Base-by-base conservation (phyloP, 371 early-diverging fungal genomes). In the Sanchytrium tribonematis region DNA sequence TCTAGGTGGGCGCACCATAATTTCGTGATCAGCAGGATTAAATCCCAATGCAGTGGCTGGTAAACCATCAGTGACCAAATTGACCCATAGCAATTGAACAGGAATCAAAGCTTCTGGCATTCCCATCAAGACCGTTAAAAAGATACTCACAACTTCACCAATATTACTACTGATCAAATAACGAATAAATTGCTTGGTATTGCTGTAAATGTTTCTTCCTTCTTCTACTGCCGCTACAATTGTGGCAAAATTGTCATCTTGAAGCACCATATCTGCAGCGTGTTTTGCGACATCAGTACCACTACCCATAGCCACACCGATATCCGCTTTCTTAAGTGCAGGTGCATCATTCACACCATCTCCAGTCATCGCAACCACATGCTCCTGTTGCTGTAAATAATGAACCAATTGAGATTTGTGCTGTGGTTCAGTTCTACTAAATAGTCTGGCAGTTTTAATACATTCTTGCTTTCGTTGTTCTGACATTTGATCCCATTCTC, bases 311-410 rank as follows among this genome's bases (percentile, higher is more conserved):
- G 97, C 92, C 71, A 96, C 83, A 76, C 98, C 98, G 77, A 98
- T 93, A 78, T 97, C 93, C 31, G 97, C 94, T 77, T 85, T 86
- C 77, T 93, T 94, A 70, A 98, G 78, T 27, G 98, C 95, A 29
- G 94, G 94, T 1, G 96, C 96, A 77, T 98, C 97, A 77, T 97
- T 96, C 22, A 77, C 95, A 80, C 97, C 97, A 76, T 98, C 98
- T 70, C 98, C 98, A 16, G 95, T 95, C 94, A 98, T 94, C 31
- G 93, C 97, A 28, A 94, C 95, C 32, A 97, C 84, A 31, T 80
- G 86, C 2, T 96, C 97, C 29, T 81, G 74, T 29, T 78, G 80
- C 77, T 93, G 87, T 72, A 98, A 80, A 31, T 91, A 75, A 75
- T 90, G 85, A 1, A 97, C 93, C 72, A 97, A 79, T 75, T 89